phyloP scores from a whole-genome alignment of 768 basidiomycete genomes.

The Hygrophorus russula region DNA sequence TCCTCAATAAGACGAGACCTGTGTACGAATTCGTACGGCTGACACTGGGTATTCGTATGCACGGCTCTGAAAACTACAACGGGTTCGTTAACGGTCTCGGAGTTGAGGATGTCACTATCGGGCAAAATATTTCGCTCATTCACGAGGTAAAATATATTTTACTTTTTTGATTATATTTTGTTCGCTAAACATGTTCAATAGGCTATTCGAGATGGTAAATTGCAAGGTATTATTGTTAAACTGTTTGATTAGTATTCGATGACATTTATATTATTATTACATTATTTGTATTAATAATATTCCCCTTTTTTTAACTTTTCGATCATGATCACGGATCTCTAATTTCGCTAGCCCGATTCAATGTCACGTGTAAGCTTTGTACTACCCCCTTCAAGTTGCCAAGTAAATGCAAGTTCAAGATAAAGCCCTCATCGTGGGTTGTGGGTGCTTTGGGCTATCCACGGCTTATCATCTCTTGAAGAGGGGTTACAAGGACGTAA shows the following conservation, averaged over 20 bases:
- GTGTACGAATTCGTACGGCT: conserved; percentile 72
- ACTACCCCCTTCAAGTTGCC: too few species aligned
- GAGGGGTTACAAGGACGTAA: conserved; percentile 59
- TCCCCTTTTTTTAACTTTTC: too few species aligned
- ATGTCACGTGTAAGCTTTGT: conserved; percentile 23
- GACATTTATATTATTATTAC: too few species aligned
- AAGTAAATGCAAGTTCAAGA: too few species aligned
- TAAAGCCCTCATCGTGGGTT: conserved; percentile 70
- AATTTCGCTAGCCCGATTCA: conserved; percentile 11
- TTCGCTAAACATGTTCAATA: conserved; percentile 9
- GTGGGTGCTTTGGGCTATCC: conserved; percentile 81
- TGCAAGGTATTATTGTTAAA: conserved; percentile 32
- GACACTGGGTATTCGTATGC: conserved; percentile 67
- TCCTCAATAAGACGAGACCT: conserved; percentile 55
- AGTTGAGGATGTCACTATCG: conserved; percentile 56
- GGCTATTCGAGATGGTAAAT: conserved; percentile 43
- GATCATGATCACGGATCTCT: not conserved
- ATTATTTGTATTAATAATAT: too few species aligned
- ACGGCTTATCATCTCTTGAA: conserved; percentile 72
- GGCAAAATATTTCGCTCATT: conserved; percentile 62
- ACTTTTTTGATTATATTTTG: not conserved
- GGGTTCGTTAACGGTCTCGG: conserved; percentile 53
- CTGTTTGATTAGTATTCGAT: conserved; percentile 19
- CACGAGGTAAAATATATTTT: conserved; percentile 46
- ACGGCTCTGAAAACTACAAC: conserved; percentile 63